Evolutionary conservation across 331 rosid genomes (phyloP).

Genomic region (Saraca asoca): DNA sequence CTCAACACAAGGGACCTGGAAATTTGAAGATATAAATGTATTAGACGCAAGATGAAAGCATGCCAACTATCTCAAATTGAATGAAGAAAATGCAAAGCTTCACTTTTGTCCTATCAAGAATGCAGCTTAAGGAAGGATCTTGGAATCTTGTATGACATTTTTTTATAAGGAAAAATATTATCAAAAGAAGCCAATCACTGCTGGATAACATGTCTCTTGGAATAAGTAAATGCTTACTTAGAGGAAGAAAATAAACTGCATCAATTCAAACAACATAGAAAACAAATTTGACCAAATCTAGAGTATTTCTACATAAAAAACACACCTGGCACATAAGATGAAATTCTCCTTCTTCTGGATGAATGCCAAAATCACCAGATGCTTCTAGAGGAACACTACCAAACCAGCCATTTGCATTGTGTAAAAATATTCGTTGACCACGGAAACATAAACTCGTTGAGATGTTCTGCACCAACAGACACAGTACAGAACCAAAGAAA

Average conservation of each 20-base stretch:
- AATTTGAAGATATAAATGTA: slow-evolving; percentile 33
- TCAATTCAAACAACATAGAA: slow-evolving; percentile 2
- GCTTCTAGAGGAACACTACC: slow-evolving; percentile 89
- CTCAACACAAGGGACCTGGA: slow-evolving; percentile 90
- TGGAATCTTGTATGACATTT: too few relatives aligned
- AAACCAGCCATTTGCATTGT: slow-evolving; percentile 90
- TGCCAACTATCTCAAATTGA: slow-evolving; percentile 10
- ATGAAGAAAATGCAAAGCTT: slow-evolving; percentile 9
- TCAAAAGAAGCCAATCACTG: too few relatives aligned
- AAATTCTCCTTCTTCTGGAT: slow-evolving; percentile 91
- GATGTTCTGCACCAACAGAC: slow-evolving; percentile 60
- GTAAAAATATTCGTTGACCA: slow-evolving; percentile 87
- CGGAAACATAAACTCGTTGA: slow-evolving; percentile 78
- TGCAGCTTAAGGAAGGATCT: not conserved
- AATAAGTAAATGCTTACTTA: slow-evolving; percentile 16
- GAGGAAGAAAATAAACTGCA: slow-evolving; percentile 6
- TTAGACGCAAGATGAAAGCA: slow-evolving; percentile 26
- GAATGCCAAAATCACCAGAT: slow-evolving; percentile 93
- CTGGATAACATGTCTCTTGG: not conserved
- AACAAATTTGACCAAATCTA: slow-evolving; percentile 11
- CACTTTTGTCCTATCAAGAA: not conserved
- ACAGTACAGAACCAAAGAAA: slow-evolving; percentile 20
- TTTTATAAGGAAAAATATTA: too few relatives aligned
- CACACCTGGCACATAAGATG: slow-evolving; percentile 89
- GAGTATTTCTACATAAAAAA: not conserved